Evolutionary conservation across 345 rosid genomes (phyloP), one percentile per base, ranked within the genome.

Genomic region (Linum lewisii): DNA sequence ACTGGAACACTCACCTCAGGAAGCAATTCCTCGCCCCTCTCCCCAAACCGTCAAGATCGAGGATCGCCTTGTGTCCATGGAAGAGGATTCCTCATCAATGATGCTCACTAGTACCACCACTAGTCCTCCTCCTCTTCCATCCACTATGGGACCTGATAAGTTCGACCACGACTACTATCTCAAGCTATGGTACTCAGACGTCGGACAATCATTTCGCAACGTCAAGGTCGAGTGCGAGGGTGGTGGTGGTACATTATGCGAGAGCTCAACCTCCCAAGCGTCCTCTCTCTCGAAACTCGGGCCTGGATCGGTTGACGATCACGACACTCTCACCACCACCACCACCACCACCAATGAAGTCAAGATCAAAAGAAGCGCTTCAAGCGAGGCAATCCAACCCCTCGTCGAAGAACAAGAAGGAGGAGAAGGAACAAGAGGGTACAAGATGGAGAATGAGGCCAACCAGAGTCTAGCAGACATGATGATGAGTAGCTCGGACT

Each of bases 1-100:
- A 65, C 15, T 71, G 81, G 82, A 72, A 69, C 59, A 72, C 75
- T 0, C 71, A 54, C 55, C 36, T 75, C 0, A 75, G 56, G 75
- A 79, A 74, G 68, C 72, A 67, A 16, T 32, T 68, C 15, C 38
- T 6, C n/a, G 37, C 36, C 59, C 72, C n/a, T 36, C 59, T 10
- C 18, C 15, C 16, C 59, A 51, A 22, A 59, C 15, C 18, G 18
- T 58, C 58, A 22, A 5, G 21, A 14, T 25, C 6, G 57, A 72
- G 57, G 34, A 5, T 29, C 7, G 34, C 7, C 34, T 4, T 5
- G 34, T 8, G 7, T 29, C 34, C 34, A 29, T 29, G 34, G 34
- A 29, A 0, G 34, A 50, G 9, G 73, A 15, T 38, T 61, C 71
- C 20, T 52, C 63, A 21, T 50, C 60, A 3, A 11, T 16, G 16